Percentiles rank a stretch among this genome's conserved stretches.
Conservation (phyloP, 768 basidiomycete species). For the Rhodotorula diobovata region DNA sequence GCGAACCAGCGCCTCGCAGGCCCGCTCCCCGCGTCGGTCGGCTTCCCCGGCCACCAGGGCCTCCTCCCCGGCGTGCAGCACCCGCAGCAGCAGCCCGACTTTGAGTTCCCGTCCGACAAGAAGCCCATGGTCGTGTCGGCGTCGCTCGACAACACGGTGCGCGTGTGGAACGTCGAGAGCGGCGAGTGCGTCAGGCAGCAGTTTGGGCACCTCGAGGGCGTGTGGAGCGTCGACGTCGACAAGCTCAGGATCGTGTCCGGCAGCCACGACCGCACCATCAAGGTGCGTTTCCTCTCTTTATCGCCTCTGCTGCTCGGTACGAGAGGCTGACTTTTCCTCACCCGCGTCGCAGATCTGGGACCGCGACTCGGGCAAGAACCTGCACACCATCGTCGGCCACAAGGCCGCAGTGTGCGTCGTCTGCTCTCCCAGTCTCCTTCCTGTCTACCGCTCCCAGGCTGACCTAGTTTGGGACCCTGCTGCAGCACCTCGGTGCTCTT, state of each 20-base stretch:
- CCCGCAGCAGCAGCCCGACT: conserved; percentile 24
- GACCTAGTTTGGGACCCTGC: not conserved
- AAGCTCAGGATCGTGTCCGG: conserved; percentile 85
- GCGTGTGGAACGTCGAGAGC: conserved; percentile 88
- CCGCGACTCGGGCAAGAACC: conserved; percentile 78
- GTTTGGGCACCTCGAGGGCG: conserved; percentile 95
- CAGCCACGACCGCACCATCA: conserved; percentile 94
- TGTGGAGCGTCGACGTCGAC: conserved; percentile 87
- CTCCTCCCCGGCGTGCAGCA: not conserved
- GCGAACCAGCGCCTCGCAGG: conserved; percentile 7
- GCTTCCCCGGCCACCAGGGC: not conserved
- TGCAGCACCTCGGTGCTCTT: conserved; percentile 35
- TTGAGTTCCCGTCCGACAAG: conserved; percentile 43
- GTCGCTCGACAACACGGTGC: conserved; percentile 63
- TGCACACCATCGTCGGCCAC: conserved; percentile 85
- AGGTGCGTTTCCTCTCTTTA: conserved; percentile 56
- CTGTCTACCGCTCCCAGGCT: not conserved
- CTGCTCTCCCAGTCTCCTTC: not conserved
- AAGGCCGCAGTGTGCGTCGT: conserved; percentile 66
- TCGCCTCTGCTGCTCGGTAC: not conserved
- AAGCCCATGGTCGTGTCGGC: conserved; percentile 64
- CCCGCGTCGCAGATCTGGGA: conserved; percentile 71
- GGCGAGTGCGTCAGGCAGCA: conserved; percentile 72
- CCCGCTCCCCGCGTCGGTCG: not conserved
- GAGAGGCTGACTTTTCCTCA: conserved; percentile 36